Conservation (phyloP, 129 eudicot species). For the Helichrysum umbraculigerum region DNA sequence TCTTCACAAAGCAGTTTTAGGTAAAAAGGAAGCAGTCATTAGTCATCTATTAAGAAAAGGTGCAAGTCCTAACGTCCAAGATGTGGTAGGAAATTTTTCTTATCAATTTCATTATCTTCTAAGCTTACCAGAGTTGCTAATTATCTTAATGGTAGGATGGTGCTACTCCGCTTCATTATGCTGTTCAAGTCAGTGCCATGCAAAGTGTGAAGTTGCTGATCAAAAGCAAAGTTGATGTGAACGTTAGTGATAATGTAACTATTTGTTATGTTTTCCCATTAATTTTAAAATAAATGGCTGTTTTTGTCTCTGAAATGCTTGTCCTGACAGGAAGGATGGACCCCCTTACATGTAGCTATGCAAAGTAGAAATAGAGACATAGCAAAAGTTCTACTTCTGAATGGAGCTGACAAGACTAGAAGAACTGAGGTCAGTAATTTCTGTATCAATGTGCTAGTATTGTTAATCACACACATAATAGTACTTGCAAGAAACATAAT, state of each 20-base stretch:
- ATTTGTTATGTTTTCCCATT: not conserved
- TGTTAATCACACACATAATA: not conserved
- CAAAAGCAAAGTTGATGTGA: conserved; percentile 75
- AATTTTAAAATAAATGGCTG: not conserved
- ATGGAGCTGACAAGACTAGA: conserved; percentile 80
- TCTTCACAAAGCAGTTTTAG: conserved; percentile 70
- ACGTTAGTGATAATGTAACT: conserved; percentile 75
- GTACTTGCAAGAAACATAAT: not conserved
- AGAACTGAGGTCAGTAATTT: conserved; percentile 54
- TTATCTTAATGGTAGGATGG: conserved; percentile 57
- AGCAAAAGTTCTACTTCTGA: conserved; percentile 64
- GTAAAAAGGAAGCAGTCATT: conserved; percentile 85
- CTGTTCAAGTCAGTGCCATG: conserved; percentile 92
- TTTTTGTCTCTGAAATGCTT: not conserved
- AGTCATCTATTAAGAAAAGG: conserved; percentile 94
- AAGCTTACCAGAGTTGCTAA: conserved; percentile 4
- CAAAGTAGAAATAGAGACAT: conserved; percentile 85
- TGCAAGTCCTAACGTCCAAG: conserved; percentile 68
- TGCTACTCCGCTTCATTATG: conserved; percentile 94
- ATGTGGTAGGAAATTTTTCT: conserved; percentile 49
- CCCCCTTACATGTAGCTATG: conserved; percentile 87
- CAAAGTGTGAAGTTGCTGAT: conserved; percentile 87
- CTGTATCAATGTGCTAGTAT: not conserved
- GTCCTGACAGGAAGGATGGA: conserved; percentile 82
- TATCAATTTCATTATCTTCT: not conserved